These are phyloP conservation scores for Omphalotus guepiniiformis DNA, from an alignment of 768 basidiomycete genomes.

Conservation along the genomic window DNA sequence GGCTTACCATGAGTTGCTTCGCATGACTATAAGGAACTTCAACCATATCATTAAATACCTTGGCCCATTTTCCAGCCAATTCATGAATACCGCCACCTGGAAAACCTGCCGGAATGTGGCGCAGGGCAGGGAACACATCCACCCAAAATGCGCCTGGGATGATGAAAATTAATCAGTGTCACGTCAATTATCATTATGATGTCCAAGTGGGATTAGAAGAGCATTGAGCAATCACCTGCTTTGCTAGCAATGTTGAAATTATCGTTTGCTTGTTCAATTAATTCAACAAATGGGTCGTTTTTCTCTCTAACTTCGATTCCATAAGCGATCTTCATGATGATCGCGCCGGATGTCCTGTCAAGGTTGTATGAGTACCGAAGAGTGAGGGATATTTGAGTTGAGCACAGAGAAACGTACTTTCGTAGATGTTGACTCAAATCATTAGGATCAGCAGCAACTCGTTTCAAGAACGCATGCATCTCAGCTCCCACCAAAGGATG, in stretches of 20 bases:
- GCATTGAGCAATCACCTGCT: constrained; percentile 43
- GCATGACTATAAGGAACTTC: constrained; percentile 41
- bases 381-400: background rate
- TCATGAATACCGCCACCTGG: constrained; percentile 53
- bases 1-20: constrained; percentile 43
- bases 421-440: constrained; percentile 33
- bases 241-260: constrained; percentile 47
- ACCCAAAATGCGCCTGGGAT: constrained; percentile 37
- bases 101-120: constrained; percentile 50
- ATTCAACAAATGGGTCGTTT: constrained; percentile 44
- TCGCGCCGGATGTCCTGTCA: constrained; percentile 43
- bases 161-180: background rate
- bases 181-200: background rate
- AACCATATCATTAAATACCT: constrained; percentile 34
- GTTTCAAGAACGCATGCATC: constrained; percentile 32
- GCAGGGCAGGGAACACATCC: constrained; percentile 38
- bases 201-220: too few species aligned
- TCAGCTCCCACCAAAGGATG: constrained; percentile 30
- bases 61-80: constrained; percentile 37
- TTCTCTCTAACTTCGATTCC: constrained; percentile 52
- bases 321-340: constrained; percentile 52
- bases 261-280: constrained; percentile 48
- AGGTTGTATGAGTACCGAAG: background rate
- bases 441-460: constrained; percentile 28
- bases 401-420: constrained; percentile 29